Conservation (phyloP, 305 asterid species). For the Plantago rigida region DNA sequence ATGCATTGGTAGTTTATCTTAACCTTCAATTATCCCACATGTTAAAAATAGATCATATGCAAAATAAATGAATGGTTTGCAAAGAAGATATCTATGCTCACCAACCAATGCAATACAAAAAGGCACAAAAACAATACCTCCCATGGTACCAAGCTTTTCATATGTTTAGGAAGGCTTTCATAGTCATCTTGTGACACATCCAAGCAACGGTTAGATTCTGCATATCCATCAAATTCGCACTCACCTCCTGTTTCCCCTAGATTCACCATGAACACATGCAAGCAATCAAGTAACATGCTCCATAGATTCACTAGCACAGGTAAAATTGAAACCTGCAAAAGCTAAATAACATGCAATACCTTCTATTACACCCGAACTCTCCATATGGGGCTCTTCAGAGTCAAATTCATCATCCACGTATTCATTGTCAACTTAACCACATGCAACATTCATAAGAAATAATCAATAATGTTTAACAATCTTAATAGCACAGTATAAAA, state of each 20-base stretch:
- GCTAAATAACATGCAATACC: constrained; percentile 27
- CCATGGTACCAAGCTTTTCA: constrained; percentile 71
- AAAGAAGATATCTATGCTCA: background rate
- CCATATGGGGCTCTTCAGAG: constrained; percentile 22
- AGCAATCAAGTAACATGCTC: constrained; percentile 8
- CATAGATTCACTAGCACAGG: constrained; percentile 10
- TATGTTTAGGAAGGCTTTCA: constrained; percentile 64
- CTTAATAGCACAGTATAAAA: background rate
- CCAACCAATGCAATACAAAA: background rate
- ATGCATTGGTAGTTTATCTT: too few species aligned
- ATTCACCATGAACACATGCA: constrained; percentile 23
- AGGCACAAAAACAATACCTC: constrained; percentile 44
- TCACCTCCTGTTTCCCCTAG: constrained; percentile 33
- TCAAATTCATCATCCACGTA: constrained; percentile 29
- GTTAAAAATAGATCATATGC: background rate
- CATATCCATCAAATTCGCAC: constrained; percentile 21
- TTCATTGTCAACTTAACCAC: constrained; percentile 37
- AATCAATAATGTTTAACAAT: background rate
- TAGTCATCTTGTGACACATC: constrained; percentile 54
- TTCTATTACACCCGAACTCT: constrained; percentile 25
- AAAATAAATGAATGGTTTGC: background rate
- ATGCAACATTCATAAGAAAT: constrained; percentile 18
- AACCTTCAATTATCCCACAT: background rate
- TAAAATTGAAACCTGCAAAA: constrained; percentile 8
- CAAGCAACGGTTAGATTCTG: constrained; percentile 34